These are phyloP conservation scores for Coprinopsis strossmayeri DNA, from an alignment of 768 basidiomycete species.

Conservation along the genomic window DNA sequence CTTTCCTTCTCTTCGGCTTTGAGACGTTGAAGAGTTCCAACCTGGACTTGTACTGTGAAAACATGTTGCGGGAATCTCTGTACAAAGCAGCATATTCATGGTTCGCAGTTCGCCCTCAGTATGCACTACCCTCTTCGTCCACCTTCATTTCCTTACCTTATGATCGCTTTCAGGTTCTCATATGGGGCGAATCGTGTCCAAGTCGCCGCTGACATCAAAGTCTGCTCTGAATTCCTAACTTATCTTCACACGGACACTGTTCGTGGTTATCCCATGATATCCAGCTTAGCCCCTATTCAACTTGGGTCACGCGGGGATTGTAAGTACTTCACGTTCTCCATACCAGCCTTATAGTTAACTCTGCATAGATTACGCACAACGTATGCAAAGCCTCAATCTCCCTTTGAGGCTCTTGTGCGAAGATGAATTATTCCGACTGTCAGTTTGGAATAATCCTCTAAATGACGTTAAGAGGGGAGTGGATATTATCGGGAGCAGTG, in stretches of 20 bases:
- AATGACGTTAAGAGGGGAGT: slow-evolving; percentile 66
- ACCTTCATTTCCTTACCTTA: background rate
- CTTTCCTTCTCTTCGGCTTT: slow-evolving; percentile 89
- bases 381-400: slow-evolving; percentile 61
- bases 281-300: slow-evolving; percentile 56
- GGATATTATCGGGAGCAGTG: slow-evolving; percentile 46
- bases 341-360: slow-evolving; percentile 2
- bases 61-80: slow-evolving; percentile 62
- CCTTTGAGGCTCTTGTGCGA: slow-evolving; percentile 83
- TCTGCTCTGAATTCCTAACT: slow-evolving; percentile 77
- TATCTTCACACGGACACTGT: slow-evolving; percentile 71
- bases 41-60: slow-evolving; percentile 79
- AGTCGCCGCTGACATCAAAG: slow-evolving; percentile 80
- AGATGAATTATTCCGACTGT: slow-evolving; percentile 81
- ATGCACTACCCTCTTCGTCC: slow-evolving; percentile 22
- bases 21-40: slow-evolving; percentile 85
- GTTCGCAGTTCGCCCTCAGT: slow-evolving; percentile 95
- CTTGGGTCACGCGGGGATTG: slow-evolving; percentile 33
- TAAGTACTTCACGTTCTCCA: slow-evolving; percentile 20
- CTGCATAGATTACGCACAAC: slow-evolving; percentile 44
- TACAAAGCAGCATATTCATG: slow-evolving; percentile 82
- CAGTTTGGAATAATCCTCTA: slow-evolving; percentile 86
- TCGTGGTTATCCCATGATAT: slow-evolving; percentile 48
- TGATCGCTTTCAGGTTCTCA: slow-evolving; percentile 66
- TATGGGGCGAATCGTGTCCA: slow-evolving; percentile 93